Percentiles rank a stretch among this genome's conserved stretches.
Evolutionary conservation across 2,329 filamentous ascomycete species (phyloP).

Genomic region (Xylaria sp.): DNA sequence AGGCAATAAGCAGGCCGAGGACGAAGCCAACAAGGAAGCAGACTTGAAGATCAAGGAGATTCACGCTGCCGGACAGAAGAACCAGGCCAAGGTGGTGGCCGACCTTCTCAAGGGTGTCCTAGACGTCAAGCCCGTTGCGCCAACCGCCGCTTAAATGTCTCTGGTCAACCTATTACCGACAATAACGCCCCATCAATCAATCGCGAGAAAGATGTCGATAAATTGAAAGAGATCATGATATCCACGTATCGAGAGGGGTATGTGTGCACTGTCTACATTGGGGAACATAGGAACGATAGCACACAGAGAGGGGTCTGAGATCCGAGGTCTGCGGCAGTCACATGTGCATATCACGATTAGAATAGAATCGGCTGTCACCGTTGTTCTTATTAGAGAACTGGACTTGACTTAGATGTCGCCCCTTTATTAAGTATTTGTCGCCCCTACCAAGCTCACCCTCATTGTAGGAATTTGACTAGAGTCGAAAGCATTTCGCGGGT

Average conservation of each 20-base stretch:
- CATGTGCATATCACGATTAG: slow-evolving; percentile 6
- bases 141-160: slow-evolving; percentile 28
- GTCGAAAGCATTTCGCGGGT: slow-evolving; percentile 51
- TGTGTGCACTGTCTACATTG: background rate
- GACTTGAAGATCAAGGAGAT: slow-evolving; percentile 80
- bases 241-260: background rate
- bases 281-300: background rate
- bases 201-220: background rate
- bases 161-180: background rate
- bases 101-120: slow-evolving; percentile 82
- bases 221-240: background rate
- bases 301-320: background rate
- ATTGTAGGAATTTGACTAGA: slow-evolving; percentile 45
- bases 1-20: slow-evolving; percentile 76
- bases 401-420: slow-evolving; percentile 14
- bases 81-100: slow-evolving; percentile 71
- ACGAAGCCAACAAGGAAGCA: slow-evolving; percentile 73
- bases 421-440: slow-evolving; percentile 18
- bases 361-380: slow-evolving; percentile 2
- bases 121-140: slow-evolving; percentile 67
- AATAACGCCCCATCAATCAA: background rate
- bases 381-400: slow-evolving; percentile 1
- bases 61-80: slow-evolving; percentile 70
- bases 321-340: background rate
- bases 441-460: slow-evolving; percentile 20